phyloP scores from a whole-genome alignment of 108 stramenopile genomes.

The Cyclotella cryptica region DNA sequence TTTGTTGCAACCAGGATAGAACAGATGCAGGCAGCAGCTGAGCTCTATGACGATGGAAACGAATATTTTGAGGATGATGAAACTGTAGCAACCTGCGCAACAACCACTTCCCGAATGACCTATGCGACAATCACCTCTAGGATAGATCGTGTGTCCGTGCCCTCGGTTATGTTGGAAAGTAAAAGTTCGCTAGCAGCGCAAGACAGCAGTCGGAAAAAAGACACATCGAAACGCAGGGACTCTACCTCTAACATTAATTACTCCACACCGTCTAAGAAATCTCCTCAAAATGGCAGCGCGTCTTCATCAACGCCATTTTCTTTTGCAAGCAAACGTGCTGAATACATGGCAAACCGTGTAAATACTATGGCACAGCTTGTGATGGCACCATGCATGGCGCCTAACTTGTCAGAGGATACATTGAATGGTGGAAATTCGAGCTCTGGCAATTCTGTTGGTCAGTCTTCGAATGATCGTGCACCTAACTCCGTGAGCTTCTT shows the following conservation, averaged over 20 bases:
- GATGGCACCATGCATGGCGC: slow-evolving; percentile 88
- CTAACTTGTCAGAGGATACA: slow-evolving; percentile 42
- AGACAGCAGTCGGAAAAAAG: slow-evolving; percentile 1
- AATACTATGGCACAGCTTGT: slow-evolving; percentile 79
- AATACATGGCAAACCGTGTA: slow-evolving; percentile 71
- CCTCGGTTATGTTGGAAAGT: slow-evolving; percentile 28
- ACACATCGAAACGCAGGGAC: not conserved
- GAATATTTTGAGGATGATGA: slow-evolving; percentile 84
- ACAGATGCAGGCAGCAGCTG: slow-evolving; percentile 76
- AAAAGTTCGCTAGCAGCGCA: slow-evolving; percentile 17
- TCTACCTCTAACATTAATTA: slow-evolving; percentile 11
- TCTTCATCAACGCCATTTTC: slow-evolving; percentile 43
- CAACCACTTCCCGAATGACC: slow-evolving; percentile 55
- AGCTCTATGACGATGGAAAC: slow-evolving; percentile 52
- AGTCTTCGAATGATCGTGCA: slow-evolving; percentile 1
- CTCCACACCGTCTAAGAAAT: slow-evolving; percentile 18
- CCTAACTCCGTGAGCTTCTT: slow-evolving; percentile 4
- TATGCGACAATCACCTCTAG: slow-evolving; percentile 55
- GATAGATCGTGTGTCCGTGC: slow-evolving; percentile 18
- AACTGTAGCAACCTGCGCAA: slow-evolving; percentile 75
- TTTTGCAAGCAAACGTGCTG: slow-evolving; percentile 48
- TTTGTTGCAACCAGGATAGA: slow-evolving; percentile 86
- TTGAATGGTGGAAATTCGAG: slow-evolving; percentile 22
- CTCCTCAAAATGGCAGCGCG: slow-evolving; percentile 13
- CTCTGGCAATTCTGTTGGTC: not conserved